Evolutionary conservation across 1,284 basidiomycete species (phyloP), one percentile per base, ranked within the genome.

Genomic region (Microbotryomycetes sp.): DNA sequence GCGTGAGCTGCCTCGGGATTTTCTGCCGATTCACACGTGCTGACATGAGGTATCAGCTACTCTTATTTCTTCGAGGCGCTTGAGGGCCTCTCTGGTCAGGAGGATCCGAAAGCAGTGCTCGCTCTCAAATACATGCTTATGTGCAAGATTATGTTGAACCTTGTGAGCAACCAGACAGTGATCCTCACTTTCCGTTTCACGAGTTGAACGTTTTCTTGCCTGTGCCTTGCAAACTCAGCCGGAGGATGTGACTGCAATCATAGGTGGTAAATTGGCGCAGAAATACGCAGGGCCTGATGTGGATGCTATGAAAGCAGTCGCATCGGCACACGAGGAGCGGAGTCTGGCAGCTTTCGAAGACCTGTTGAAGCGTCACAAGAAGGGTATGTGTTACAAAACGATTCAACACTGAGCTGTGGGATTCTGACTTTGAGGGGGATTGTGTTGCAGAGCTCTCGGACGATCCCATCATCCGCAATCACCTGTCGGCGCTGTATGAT

Each of bases 11-110:
- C 25, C 31, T 56, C 12, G 6, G 23, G 3, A 26, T 25, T 6
- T 42, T 19, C 31, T 51, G 26, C 1, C 19, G 25, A 52, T 7
- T 16, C 22, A 26, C 22, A n/a, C n/a, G n/a, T n/a, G n/a, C n/a
- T n/a, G n/a, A n/a, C n/a, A n/a, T n/a, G n/a, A n/a, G n/a, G n/a
- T 12, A 23, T 6, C 65, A 76, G 77, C 15, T 97, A 97, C 76
- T 94, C 91, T 0, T 98, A 98, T 80, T 97, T 97, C 78, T 93
- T 91, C 71, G 94, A 98, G 77, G 88, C 92, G 2, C 94, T 97
- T 68, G 94, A 98, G 71, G 92, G 89, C 1, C 87, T 90, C 65
- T 85, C 88, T 2, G 74, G 77, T 42, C 76, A 80, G 30, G 81
- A 81, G 54, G 79, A 81, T 62, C 68, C 76, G 65, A 78, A 69